Evolutionary conservation across 352 stramenopile species (phyloP).

Genomic region (Phytophthora sp.): DNA sequence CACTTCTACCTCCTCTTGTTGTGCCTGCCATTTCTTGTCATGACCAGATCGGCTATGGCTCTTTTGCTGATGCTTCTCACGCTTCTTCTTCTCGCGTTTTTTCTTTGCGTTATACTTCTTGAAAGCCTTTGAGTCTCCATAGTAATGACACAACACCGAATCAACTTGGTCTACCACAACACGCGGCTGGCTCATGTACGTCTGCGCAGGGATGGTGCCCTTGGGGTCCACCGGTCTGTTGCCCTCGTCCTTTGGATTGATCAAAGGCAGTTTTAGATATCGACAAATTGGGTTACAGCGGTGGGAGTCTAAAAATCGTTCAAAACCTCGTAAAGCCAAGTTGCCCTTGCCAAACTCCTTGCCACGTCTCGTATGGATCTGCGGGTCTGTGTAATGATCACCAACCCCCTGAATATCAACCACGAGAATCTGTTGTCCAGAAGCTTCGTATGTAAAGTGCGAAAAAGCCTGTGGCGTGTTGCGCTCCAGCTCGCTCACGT

Average conservation of each 20-base stretch:
- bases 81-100: conserved; percentile 39
- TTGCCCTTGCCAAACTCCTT: conserved; percentile 89
- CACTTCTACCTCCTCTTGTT: conserved; percentile 19
- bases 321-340: conserved; percentile 67
- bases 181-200: conserved; percentile 70
- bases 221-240: conserved; percentile 46
- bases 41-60: conserved; percentile 1
- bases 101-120: conserved; percentile 67
- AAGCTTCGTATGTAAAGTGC: conserved; percentile 93
- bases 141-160: conserved; percentile 76
- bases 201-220: conserved; percentile 71
- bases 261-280: conserved; percentile 76
- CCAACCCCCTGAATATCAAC: conserved; percentile 95
- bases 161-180: conserved; percentile 66
- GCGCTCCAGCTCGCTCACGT: conserved; percentile 79
- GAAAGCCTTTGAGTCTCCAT: conserved; percentile 72
- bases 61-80: conserved; percentile 35
- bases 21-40: conserved; percentile 22
- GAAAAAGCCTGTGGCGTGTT: conserved; percentile 91
- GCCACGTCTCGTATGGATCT: conserved; percentile 88
- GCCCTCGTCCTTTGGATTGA: conserved; percentile 67
- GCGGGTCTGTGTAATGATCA: conserved; percentile 96
- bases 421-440: conserved; percentile 91
- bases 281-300: conserved; percentile 85
- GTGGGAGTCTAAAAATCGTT: conserved; percentile 77